Percentiles rank a stretch among this genome's conserved stretches.
Evolutionary conservation across 2,329 filamentous ascomycete species (phyloP).

Genomic region (Aureobasidium subglaciale): DNA sequence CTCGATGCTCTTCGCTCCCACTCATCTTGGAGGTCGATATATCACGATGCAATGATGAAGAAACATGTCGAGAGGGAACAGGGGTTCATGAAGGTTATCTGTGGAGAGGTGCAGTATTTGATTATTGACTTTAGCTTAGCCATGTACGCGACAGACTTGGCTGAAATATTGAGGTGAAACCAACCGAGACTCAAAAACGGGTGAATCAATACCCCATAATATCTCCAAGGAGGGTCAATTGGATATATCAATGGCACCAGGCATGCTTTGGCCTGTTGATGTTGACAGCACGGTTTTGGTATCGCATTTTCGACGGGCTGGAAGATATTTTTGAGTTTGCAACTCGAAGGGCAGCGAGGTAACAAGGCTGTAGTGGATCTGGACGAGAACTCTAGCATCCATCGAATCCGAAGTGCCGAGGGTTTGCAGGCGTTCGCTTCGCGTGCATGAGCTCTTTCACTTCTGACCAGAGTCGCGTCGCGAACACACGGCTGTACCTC

Average conservation of each 20-base stretch:
- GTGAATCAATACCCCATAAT: not conserved
- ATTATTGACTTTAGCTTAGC: not conserved
- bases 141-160: not conserved
- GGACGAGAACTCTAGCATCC: too few relatives aligned
- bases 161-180: too few relatives aligned
- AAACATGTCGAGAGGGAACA: not conserved
- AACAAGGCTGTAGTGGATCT: not conserved
- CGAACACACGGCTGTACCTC: too few relatives aligned
- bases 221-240: not conserved
- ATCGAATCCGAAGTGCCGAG: too few relatives aligned
- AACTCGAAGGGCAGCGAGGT: not conserved
- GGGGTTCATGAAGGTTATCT: not conserved
- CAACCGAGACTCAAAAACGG: not conserved
- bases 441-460: too few relatives aligned
- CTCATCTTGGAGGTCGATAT: not conserved
- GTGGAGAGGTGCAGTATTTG: not conserved
- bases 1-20: not conserved
- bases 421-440: too few relatives aligned
- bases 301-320: not conserved
- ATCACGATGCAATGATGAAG: not conserved
- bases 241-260: not conserved
- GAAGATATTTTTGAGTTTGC: not conserved
- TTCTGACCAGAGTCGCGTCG: too few relatives aligned
- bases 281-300: not conserved
- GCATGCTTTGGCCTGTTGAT: not conserved